Evolutionary conservation across 495 filamentous ascomycete genomes (phyloP).

Genomic region (Trichocladium antarcticum): DNA sequence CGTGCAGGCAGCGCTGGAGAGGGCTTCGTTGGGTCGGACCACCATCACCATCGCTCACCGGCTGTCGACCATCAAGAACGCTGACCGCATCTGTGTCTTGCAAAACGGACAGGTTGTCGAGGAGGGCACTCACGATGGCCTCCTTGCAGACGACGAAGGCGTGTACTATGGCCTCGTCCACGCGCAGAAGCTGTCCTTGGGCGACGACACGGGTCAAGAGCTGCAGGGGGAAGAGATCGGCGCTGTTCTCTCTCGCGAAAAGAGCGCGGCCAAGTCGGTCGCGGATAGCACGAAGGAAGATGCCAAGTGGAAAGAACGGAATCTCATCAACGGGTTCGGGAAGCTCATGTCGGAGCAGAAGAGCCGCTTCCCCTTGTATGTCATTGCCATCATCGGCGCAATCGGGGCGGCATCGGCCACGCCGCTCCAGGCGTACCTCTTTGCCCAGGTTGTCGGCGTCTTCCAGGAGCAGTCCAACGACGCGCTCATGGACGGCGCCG

Average conservation of each 20-base stretch:
- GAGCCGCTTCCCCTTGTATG: slow-evolving; percentile 28
- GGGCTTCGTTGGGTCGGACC: slow-evolving; percentile 56
- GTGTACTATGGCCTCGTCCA: slow-evolving; percentile 44
- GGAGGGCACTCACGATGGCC: slow-evolving; percentile 53
- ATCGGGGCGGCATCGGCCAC: slow-evolving; percentile 30
- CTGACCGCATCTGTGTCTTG: slow-evolving; percentile 61
- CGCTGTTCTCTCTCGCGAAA: slow-evolving; percentile 34
- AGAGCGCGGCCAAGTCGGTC: slow-evolving; percentile 34
- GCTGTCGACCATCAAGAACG: slow-evolving; percentile 57
- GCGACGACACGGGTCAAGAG: slow-evolving; percentile 21
- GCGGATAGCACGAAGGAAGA: slow-evolving; percentile 12
- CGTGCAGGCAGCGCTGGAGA: slow-evolving; percentile 58
- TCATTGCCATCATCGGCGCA: slow-evolving; percentile 26
- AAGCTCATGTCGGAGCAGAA: slow-evolving; percentile 38
- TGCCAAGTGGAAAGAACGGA: slow-evolving; percentile 26
- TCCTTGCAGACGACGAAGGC: slow-evolving; percentile 45
- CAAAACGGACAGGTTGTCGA: slow-evolving; percentile 51
- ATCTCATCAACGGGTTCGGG: slow-evolving; percentile 37
- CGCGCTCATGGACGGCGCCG: slow-evolving; percentile 19
- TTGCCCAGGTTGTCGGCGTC: slow-evolving; percentile 33
- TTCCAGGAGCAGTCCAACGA: slow-evolving; percentile 22
- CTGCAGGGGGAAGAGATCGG: slow-evolving; percentile 33
- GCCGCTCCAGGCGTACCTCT: slow-evolving; percentile 37
- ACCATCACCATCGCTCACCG: slow-evolving; percentile 73
- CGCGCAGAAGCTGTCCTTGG: slow-evolving; percentile 39